Evolutionary conservation across 2,329 filamentous ascomycete genomes (phyloP).

Genomic region (Colletotrichum costaricense): DNA sequence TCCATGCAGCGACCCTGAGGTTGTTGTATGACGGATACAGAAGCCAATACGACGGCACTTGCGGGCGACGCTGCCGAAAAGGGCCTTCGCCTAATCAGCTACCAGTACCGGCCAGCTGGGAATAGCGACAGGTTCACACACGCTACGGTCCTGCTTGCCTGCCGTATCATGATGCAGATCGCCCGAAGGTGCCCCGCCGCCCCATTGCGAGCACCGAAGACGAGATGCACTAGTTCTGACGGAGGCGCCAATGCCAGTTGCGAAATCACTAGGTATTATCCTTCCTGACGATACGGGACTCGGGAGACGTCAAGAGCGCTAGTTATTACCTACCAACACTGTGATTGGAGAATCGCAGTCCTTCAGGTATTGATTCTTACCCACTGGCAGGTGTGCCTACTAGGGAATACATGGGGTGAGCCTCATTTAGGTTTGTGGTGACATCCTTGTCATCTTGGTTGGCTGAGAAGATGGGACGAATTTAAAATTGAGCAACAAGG

Average conservation of each 20-base stretch:
- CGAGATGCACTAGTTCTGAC: not conserved
- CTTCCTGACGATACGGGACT: not conserved
- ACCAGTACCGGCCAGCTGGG: conserved; percentile 31
- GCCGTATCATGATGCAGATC: conserved; percentile 26
- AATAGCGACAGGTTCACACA: conserved; percentile 19
- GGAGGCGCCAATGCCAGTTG: not conserved
- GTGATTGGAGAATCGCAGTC: not conserved
- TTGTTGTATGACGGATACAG: conserved; percentile 1
- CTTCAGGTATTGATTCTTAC: not conserved
- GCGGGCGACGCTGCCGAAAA: conserved; percentile 26
- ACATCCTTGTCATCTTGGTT: conserved; percentile 27
- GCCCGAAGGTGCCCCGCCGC: not conserved
- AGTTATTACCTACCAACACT: not conserved
- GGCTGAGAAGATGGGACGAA: conserved; percentile 35
- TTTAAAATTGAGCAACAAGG: conserved; percentile 31
- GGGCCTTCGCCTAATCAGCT: conserved; percentile 16
- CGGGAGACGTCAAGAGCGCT: not conserved
- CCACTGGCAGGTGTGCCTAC: conserved; percentile 5
- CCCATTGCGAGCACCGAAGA: not conserved
- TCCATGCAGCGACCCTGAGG: not conserved
- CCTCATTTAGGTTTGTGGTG: conserved; percentile 4
- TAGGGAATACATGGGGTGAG: conserved; percentile 15
- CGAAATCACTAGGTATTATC: not conserved
- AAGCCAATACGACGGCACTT: not conserved
- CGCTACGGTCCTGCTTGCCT: conserved; percentile 10